A percentile compares a stretch with the other conserved stretches of the same genome.
Evolutionary conservation across 768 basidiomycete species (phyloP).

Genomic region (Boletus rubropictus): DNA sequence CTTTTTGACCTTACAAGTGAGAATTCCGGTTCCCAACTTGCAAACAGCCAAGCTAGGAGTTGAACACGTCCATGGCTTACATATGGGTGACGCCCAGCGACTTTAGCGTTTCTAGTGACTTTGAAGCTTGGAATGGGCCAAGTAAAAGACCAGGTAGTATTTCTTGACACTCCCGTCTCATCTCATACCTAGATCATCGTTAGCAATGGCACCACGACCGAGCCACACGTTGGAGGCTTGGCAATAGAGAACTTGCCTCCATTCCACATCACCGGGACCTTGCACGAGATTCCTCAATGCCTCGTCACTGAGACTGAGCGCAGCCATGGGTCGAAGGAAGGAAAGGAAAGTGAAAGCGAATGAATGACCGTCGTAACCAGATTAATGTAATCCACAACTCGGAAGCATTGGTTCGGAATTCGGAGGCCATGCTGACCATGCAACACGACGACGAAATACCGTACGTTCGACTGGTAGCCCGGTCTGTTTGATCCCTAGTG

Average conservation of each 20-base stretch:
- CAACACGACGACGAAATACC: constrained; percentile 58
- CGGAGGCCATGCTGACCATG: constrained; percentile 30
- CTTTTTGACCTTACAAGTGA: neutral
- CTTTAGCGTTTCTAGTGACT: constrained; percentile 65
- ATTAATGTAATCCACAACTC: constrained; percentile 4
- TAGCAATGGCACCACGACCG: constrained; percentile 6
- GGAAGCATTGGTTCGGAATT: constrained; percentile 25
- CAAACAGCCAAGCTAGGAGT: neutral
- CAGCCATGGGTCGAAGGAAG: constrained; percentile 8
- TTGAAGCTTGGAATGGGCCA: constrained; percentile 86
- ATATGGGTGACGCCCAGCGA: constrained; percentile 76
- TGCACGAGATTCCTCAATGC: constrained; percentile 59
- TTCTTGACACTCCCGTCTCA: constrained; percentile 93
- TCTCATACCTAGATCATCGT: constrained; percentile 65
- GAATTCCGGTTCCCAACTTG: neutral
- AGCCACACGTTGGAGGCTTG: neutral
- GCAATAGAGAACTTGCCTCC: constrained; percentile 49
- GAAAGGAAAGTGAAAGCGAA: neutral
- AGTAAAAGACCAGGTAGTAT: constrained; percentile 78
- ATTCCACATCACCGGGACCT: constrained; percentile 78
- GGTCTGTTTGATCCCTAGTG: constrained; percentile 5
- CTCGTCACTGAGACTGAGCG: constrained; percentile 32
- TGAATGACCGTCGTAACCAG: neutral
- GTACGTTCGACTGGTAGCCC: constrained; percentile 31
- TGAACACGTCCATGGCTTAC: constrained; percentile 34